Conservation (phyloP, 108 stramenopile genomes). For the Aurantiochytrium sp. region DNA sequence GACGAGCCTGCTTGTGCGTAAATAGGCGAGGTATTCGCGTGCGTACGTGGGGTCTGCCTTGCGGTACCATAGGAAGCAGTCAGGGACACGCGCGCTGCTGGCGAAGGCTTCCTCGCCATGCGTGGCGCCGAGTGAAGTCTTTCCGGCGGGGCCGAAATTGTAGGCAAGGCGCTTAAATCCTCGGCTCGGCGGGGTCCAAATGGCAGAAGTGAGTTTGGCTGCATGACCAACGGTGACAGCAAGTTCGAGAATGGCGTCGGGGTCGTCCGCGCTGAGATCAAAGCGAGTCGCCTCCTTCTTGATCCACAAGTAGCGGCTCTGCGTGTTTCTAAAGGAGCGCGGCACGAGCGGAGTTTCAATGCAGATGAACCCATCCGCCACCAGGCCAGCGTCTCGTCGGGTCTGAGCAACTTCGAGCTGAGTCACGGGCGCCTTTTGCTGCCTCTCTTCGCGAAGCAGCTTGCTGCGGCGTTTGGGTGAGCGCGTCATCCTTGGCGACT, state of each 20-base stretch:
- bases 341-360: not conserved
- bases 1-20: not conserved
- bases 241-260: not conserved
- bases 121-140: not conserved
- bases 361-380: not conserved
- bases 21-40: not conserved
- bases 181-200: not conserved
- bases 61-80: constrained; percentile 3
- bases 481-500: too few relatives aligned
- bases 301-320: too few relatives aligned
- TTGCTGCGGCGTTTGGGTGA: too few relatives aligned
- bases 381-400: not conserved
- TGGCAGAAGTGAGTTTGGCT: not conserved
- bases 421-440: not conserved
- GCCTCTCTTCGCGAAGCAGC: not conserved
- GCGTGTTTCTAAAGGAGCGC: too few relatives aligned
- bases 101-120: not conserved
- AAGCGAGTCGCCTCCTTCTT: not conserved
- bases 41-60: constrained; percentile 3
- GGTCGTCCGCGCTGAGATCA: not conserved
- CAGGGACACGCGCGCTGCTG: not conserved
- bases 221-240: not conserved
- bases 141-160: not conserved
- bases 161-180: not conserved
- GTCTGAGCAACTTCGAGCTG: not conserved